Evolutionary conservation across 805 yeast genomes (phyloP).

Genomic region (Pichia californica): DNA sequence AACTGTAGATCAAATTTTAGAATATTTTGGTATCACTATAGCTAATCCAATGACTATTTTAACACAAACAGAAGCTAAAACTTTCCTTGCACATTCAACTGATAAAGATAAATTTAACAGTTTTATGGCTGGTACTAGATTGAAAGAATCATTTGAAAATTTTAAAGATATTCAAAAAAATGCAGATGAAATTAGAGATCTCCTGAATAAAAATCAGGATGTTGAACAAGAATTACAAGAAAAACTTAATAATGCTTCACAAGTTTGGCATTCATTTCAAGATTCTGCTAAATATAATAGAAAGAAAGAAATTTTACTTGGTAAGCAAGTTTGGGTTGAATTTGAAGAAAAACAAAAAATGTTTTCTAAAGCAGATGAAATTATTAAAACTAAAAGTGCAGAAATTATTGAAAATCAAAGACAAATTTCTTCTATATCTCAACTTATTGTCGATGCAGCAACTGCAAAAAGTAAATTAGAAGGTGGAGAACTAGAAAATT

Average conservation of each 20-base stretch:
- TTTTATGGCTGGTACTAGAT: slow-evolving; percentile 75
- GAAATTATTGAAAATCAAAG: slow-evolving; percentile 1
- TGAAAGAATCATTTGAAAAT: slow-evolving; percentile 58
- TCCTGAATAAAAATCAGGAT: slow-evolving; percentile 31
- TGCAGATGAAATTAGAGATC: slow-evolving; percentile 35
- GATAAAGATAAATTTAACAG: slow-evolving; percentile 65
- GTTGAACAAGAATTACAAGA: slow-evolving; percentile 28
- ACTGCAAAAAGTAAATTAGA: slow-evolving; percentile 9
- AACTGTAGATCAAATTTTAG: slow-evolving; percentile 62
- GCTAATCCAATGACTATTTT: slow-evolving; percentile 89
- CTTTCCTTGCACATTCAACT: slow-evolving; percentile 73
- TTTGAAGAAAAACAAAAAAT: slow-evolving; percentile 24
- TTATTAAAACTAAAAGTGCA: slow-evolving; percentile 2
- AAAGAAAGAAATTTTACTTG: slow-evolving; percentile 35
- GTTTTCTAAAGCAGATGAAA: slow-evolving; percentile 18
- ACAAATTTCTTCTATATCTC: neutral
- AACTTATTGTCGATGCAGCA: slow-evolving; percentile 11
- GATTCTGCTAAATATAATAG: slow-evolving; percentile 36
- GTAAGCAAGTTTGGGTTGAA: slow-evolving; percentile 45
- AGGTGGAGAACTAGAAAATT: slow-evolving; percentile 7
- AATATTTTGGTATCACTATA: slow-evolving; percentile 67
- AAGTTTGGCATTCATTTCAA: slow-evolving; percentile 33
- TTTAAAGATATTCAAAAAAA: slow-evolving; percentile 36
- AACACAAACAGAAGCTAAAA: slow-evolving; percentile 90
- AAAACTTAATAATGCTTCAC: slow-evolving; percentile 38